These are phyloP conservation scores for Backusella westeae DNA, from an alignment of 192 early-diverging fungal genomes.

Conservation along the genomic window DNA sequence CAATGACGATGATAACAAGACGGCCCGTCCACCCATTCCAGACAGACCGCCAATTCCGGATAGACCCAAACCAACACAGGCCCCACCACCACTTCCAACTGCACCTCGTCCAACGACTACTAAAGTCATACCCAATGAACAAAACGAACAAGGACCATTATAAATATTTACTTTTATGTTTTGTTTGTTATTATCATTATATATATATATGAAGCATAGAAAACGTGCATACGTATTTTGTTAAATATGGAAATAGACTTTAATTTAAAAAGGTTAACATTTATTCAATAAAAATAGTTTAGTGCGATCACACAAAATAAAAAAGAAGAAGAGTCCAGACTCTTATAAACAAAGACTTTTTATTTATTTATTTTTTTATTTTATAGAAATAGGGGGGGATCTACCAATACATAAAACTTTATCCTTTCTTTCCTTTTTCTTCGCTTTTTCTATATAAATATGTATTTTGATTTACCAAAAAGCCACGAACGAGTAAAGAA, in stretches of 20 bases:
- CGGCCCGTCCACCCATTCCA: not conserved
- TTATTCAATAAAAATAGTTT: not conserved
- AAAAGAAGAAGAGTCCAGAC: not conserved
- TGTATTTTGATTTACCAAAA: conserved; percentile 7
- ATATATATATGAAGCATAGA: not conserved
- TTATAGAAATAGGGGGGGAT: not conserved
- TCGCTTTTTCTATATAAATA: not conserved
- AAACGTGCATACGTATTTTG: not conserved
- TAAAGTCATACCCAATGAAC: not conserved
- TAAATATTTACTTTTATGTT: not conserved
- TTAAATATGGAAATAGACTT: not conserved
- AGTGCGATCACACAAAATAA: not conserved
- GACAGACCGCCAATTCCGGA: not conserved
- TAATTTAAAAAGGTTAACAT: not conserved
- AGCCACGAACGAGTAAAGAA: not conserved
- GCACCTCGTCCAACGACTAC: not conserved
- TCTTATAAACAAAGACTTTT: not conserved
- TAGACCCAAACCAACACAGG: not conserved
- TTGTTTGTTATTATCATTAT: not conserved
- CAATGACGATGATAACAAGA: not conserved
- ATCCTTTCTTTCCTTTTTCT: not conserved
- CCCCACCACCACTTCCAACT: not conserved
- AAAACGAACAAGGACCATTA: not conserved
- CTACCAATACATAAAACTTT: not conserved
- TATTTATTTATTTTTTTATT: not conserved